Evolutionary conservation across 78 protist species (phyloP).

Genomic region (Speleostelium caveatum): DNA sequence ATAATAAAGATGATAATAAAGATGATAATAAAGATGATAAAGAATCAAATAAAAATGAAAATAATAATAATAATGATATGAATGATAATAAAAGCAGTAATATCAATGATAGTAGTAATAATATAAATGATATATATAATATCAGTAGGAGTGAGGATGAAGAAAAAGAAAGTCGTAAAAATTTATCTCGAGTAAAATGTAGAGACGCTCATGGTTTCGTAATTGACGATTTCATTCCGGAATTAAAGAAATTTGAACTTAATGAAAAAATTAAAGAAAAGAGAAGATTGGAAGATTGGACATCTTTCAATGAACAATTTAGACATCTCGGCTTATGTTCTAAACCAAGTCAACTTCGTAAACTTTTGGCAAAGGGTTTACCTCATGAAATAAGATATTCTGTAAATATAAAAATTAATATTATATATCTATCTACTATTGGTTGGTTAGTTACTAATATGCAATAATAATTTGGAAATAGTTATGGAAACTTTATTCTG

Average conservation of each 20-base stretch:
- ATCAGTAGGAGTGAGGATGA: neutral
- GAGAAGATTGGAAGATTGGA: conserved; percentile 26
- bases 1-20: neutral
- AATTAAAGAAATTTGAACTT: conserved; percentile 47
- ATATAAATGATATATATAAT: neutral
- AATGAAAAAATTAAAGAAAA: neutral
- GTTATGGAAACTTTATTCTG: conserved; percentile 68
- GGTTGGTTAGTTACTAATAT: no score
- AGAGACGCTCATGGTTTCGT: conserved; percentile 63
- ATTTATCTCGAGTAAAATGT: conserved; percentile 5
- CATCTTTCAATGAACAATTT: conserved; percentile 51
- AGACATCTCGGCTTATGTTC: conserved; percentile 54
- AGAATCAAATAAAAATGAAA: neutral
- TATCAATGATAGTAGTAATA: neutral
- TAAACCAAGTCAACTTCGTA: conserved; percentile 31
- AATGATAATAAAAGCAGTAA: neutral
- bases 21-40: neutral
- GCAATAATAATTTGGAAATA: no score
- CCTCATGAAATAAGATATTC: conserved; percentile 57
- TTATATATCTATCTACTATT: neutral
- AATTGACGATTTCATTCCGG: conserved; percentile 30
- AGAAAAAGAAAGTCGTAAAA: neutral
- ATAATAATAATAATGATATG: neutral
- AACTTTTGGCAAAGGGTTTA: conserved; percentile 50
- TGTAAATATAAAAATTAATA: neutral